phyloP scores from a whole-genome alignment of 73 alveolate species.

The Effrenium voratum region DNA sequence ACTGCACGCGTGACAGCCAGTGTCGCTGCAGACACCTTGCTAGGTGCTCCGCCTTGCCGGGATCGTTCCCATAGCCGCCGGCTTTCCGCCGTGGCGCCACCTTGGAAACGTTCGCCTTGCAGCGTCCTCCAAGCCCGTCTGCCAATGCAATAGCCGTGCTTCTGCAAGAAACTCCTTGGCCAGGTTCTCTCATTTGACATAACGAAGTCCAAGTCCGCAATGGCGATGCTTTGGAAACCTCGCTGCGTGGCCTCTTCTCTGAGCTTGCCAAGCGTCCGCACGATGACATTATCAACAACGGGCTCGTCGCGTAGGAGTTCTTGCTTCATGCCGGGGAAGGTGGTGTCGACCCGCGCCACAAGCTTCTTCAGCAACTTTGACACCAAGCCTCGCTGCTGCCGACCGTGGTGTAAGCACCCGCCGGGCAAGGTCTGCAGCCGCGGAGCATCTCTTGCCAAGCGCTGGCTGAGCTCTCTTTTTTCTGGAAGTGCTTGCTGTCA shows the following conservation, averaged over 20 bases:
- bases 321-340: neutral
- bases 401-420: neutral
- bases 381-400: neutral
- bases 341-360: neutral
- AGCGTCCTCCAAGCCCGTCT: neutral
- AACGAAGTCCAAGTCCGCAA: neutral
- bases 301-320: neutral
- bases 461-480: neutral
- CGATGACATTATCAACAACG: neutral
- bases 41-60: neutral
- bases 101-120: neutral
- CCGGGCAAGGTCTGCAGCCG: neutral
- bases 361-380: neutral
- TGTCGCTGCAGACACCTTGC: neutral
- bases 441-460: neutral
- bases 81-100: neutral
- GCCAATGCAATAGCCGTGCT: neutral
- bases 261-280: neutral
- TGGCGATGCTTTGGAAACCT: neutral
- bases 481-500: neutral
- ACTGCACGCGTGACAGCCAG: neutral
- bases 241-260: neutral
- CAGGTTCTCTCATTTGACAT: neutral
- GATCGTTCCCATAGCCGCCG: neutral
- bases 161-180: neutral